phyloP scores from a whole-genome alignment of 1,284 basidiomycete genomes.

The Thecaphora thlaspeos region DNA sequence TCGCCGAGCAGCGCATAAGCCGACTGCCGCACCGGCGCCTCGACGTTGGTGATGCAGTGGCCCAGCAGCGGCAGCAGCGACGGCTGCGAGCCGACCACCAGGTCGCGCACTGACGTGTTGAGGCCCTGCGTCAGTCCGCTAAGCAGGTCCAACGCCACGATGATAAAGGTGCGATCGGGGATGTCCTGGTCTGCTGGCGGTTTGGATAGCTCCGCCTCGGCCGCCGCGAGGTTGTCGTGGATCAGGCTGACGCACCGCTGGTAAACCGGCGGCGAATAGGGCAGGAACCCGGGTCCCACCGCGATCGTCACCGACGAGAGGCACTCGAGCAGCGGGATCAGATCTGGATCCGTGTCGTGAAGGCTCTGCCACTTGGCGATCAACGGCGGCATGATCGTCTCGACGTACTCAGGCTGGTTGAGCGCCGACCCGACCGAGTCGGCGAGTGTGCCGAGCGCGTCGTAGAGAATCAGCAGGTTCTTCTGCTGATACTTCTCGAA shows the following conservation, averaged over 20 bases:
- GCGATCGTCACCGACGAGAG: conserved; percentile 96
- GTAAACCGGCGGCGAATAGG: conserved; percentile 88
- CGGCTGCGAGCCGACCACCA: conserved; percentile 48
- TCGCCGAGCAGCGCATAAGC: conserved; percentile 97
- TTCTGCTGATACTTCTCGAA: conserved; percentile 99
- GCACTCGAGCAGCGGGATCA: conserved; percentile 87
- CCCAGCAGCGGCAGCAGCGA: conserved; percentile 49
- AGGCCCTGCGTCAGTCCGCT: conserved; percentile 95
- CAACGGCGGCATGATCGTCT: conserved; percentile 94
- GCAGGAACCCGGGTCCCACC: conserved; percentile 84
- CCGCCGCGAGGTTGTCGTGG: conserved; percentile 72
- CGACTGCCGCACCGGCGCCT: conserved; percentile 91
- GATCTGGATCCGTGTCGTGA: conserved; percentile 83
- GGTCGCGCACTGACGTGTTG: conserved; percentile 62
- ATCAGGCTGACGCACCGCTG: conserved; percentile 87
- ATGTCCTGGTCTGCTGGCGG: conserved; percentile 60
- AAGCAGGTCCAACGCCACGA: conserved; percentile 91
- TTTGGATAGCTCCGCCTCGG: conserved; percentile 80
- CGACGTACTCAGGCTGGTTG: conserved; percentile 80
- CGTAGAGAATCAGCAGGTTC: conserved; percentile 97
- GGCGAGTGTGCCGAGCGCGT: conserved; percentile 94
- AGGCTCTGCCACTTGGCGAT: conserved; percentile 85
- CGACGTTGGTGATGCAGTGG: conserved; percentile 68
- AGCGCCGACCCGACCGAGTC: conserved; percentile 89
- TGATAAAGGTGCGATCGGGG: conserved; percentile 63